These are phyloP conservation scores for Nyctanthes arbortristis DNA, from an alignment of 257 asterid species.

Conservation along the genomic window DNA sequence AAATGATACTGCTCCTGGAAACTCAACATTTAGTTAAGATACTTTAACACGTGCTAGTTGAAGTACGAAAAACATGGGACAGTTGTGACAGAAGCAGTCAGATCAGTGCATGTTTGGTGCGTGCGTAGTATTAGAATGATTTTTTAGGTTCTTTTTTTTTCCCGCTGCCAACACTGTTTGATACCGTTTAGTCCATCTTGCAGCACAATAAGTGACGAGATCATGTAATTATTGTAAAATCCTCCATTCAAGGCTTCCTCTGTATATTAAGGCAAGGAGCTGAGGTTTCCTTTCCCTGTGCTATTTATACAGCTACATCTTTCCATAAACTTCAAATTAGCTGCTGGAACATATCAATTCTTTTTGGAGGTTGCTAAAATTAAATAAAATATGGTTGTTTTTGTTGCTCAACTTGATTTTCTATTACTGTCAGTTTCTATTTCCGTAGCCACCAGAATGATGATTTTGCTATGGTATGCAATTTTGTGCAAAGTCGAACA, in stretches of 20 bases:
- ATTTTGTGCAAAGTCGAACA: too few species aligned
- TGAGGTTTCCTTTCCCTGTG: background rate
- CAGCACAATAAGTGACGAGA: background rate
- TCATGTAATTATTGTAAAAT: constrained; percentile 25
- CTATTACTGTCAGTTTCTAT: background rate
- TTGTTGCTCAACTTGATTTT: constrained; percentile 4
- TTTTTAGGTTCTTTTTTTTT: background rate
- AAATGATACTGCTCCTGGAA: constrained; percentile 43
- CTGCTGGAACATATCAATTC: background rate
- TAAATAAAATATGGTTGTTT: background rate
- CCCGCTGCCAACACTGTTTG: background rate
- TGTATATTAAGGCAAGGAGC: constrained; percentile 8
- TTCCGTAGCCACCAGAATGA: background rate
- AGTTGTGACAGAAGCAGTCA: constrained; percentile 15
- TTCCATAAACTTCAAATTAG: background rate
- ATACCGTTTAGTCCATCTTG: background rate
- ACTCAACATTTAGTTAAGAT: constrained; percentile 34
- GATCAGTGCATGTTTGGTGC: constrained; percentile 6
- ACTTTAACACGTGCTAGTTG: constrained; percentile 14
- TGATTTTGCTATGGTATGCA: background rate
- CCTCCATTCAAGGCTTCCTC: constrained; percentile 2
- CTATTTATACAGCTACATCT: constrained; percentile 15
- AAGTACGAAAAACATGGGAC: constrained; percentile 5
- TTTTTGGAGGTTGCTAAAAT: too few species aligned
- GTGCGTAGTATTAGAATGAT: background rate